phyloP scores from a whole-genome alignment of 2,329 filamentous ascomycete genomes.

The Fusarium hainanense region DNA sequence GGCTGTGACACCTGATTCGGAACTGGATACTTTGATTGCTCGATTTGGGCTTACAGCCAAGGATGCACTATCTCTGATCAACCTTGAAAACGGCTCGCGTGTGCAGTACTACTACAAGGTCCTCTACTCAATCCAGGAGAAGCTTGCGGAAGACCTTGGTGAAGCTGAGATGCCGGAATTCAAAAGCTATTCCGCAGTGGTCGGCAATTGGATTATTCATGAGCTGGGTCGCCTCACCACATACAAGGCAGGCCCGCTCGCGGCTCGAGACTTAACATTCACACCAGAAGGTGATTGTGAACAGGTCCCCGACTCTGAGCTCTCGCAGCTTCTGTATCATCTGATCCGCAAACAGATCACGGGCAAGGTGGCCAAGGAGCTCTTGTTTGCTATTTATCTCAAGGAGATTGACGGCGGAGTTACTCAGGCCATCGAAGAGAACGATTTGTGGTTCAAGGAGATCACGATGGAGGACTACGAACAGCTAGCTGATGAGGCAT shows the following conservation, averaged over 20 bases:
- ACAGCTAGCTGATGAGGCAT: slow-evolving; percentile 56
- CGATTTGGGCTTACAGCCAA: slow-evolving; percentile 78
- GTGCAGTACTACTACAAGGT: slow-evolving; percentile 84
- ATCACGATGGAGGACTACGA: slow-evolving; percentile 61
- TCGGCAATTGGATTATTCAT: slow-evolving; percentile 77
- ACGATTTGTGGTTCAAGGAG: slow-evolving; percentile 66
- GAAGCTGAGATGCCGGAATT: slow-evolving; percentile 41
- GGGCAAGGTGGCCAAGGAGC: slow-evolving; percentile 67
- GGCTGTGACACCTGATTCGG: slow-evolving; percentile 77
- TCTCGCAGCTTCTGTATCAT: slow-evolving; percentile 64
- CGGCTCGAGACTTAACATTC: slow-evolving; percentile 51
- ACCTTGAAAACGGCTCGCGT: slow-evolving; percentile 80
- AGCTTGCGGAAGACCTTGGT: slow-evolving; percentile 39
- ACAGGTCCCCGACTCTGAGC: slow-evolving; percentile 58
- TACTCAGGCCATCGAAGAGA: slow-evolving; percentile 56
- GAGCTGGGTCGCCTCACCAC: slow-evolving; percentile 77
- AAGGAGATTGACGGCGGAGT: slow-evolving; percentile 59
- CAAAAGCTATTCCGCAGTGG: slow-evolving; percentile 58
- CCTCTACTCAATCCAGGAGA: slow-evolving; percentile 59
- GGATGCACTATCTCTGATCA: slow-evolving; percentile 83
- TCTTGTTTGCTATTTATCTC: slow-evolving; percentile 64
- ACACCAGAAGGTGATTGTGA: slow-evolving; percentile 60
- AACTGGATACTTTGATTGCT: slow-evolving; percentile 70
- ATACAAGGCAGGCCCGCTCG: slow-evolving; percentile 55
- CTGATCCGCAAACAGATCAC: slow-evolving; percentile 63